These are phyloP conservation scores for Naegleria lovaniensis DNA, from an alignment of 208 protist species.

Conservation along the genomic window DNA sequence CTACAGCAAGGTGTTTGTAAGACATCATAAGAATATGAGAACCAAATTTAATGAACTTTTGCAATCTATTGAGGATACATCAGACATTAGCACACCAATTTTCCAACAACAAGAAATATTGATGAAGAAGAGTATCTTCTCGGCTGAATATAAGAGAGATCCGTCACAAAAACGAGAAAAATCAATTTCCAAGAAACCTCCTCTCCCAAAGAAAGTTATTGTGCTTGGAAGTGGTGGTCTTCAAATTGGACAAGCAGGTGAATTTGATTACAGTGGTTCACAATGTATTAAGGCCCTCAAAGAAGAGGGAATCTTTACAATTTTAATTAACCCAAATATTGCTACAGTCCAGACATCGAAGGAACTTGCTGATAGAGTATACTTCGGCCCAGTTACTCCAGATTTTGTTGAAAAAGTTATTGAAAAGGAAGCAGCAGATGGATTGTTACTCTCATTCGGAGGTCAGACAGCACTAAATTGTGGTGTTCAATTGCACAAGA, in stretches of 20 bases:
- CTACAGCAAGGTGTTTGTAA: background rate
- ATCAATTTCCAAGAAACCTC: background rate
- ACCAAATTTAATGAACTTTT: background rate
- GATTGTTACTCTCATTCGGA: constrained; percentile 92
- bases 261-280: constrained; percentile 98
- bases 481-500: constrained; percentile 82
- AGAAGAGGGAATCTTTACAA: constrained; percentile 90
- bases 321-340: constrained; percentile 99
- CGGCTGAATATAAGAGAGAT: background rate
- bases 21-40: constrained; percentile 1
- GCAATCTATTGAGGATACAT: background rate
- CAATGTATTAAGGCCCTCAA: constrained; percentile 96
- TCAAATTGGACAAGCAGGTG: constrained; percentile 95
- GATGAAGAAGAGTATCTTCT: constrained; percentile 10
- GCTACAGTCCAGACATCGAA: constrained; percentile 94
- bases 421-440: constrained; percentile 84
- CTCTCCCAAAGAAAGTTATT: constrained; percentile 64
- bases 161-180: background rate
- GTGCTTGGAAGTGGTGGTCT: constrained; percentile 89
- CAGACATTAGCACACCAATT: background rate
- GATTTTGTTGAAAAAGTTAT: constrained; percentile 86
- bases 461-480: constrained; percentile 98
- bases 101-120: background rate
- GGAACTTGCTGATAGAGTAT: constrained; percentile 91
- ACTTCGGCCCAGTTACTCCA: constrained; percentile 90